phyloP scores from a whole-genome alignment of 106 monocot genomes.

The Allium sativum region DNA sequence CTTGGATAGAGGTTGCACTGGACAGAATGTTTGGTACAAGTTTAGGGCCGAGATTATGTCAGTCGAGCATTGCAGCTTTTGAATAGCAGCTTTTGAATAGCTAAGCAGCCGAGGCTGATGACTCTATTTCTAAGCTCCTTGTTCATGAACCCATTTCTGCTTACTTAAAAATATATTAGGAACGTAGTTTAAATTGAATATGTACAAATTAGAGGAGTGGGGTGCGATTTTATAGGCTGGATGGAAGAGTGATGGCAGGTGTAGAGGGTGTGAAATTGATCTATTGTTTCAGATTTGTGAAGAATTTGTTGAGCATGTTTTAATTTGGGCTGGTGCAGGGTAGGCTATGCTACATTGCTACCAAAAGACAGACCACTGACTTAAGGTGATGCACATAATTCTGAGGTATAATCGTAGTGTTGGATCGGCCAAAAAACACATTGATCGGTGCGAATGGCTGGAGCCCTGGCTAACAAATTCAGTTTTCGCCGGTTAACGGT shows the following conservation, averaged over 20 bases:
- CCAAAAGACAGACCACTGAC: too few relatives aligned
- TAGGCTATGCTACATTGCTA: too few relatives aligned
- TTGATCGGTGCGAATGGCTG: too few relatives aligned
- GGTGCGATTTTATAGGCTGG: background rate
- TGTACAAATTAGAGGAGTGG: background rate
- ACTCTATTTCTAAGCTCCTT: slow-evolving; percentile 23
- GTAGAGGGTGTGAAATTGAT: background rate
- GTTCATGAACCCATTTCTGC: background rate
- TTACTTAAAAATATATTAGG: background rate
- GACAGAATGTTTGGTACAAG: slow-evolving; percentile 21
- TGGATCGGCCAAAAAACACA: too few relatives aligned
- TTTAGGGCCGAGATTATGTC: slow-evolving; percentile 43
- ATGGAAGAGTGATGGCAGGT: background rate
- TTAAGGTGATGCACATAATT: too few relatives aligned
- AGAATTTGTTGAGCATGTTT: too few relatives aligned
- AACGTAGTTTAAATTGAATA: background rate
- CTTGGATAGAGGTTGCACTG: slow-evolving; percentile 6
- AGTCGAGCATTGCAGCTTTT: slow-evolving; percentile 28
- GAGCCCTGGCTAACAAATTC: too few relatives aligned
- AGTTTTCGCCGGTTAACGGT: too few relatives aligned
- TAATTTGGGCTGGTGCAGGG: too few relatives aligned
- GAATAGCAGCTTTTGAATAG: slow-evolving; percentile 35
- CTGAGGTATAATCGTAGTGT: too few relatives aligned
- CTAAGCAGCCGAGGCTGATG: slow-evolving; percentile 10
- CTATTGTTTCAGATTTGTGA: too few relatives aligned